Conservation (phyloP, 2,329 filamentous ascomycete genomes). For the Metarhizium brunneum region DNA sequence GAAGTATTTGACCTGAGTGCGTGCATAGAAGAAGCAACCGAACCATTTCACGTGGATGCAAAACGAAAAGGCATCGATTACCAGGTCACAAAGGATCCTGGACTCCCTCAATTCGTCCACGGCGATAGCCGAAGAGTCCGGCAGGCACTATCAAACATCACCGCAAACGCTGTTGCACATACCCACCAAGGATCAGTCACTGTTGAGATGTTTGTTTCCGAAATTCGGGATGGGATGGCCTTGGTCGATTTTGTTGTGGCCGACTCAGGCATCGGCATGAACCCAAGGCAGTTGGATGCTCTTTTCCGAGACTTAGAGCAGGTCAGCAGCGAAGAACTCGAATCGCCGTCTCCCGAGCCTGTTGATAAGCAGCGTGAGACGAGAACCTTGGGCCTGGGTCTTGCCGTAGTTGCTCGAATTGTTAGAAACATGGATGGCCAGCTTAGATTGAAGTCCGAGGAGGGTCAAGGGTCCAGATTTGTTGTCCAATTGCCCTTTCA, state of each 20-base stretch:
- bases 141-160: conserved; percentile 74
- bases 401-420: conserved; percentile 81
- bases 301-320: conserved; percentile 51
- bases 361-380: conserved; percentile 20
- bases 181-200: conserved; percentile 59
- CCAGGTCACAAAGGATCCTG: conserved; percentile 56
- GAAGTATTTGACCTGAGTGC: conserved; percentile 65
- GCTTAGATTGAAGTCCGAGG: conserved; percentile 72
- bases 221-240: conserved; percentile 42
- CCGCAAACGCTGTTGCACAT: conserved; percentile 76
- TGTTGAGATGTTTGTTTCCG: conserved; percentile 58
- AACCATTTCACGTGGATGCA: conserved; percentile 65
- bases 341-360: conserved; percentile 16
- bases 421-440: conserved; percentile 89
- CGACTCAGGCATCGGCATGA: conserved; percentile 71
- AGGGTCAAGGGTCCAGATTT: conserved; percentile 74
- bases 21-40: conserved; percentile 69
- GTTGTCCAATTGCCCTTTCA: conserved; percentile 71
- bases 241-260: conserved; percentile 66
- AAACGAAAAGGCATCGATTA: conserved; percentile 67
- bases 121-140: conserved; percentile 75
- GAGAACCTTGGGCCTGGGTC: conserved; percentile 62
- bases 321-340: conserved; percentile 37
- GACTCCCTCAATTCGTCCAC: conserved; percentile 60
- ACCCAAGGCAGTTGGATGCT: conserved; percentile 45